Conservation (phyloP, 1,139 yeast species). For the Kodamaea fungicola region DNA sequence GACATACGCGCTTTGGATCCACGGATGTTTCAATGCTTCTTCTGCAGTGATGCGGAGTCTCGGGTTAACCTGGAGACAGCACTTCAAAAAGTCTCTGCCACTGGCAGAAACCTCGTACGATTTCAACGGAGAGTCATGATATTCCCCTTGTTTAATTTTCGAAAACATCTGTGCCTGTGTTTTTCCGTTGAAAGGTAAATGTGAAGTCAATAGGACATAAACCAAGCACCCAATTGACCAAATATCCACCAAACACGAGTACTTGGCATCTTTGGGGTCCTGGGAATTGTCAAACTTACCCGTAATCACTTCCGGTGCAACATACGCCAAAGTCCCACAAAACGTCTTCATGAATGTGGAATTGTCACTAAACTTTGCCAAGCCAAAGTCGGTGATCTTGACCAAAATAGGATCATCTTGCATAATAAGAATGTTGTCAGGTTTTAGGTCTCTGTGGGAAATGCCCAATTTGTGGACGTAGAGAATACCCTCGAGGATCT, state of each 20-base stretch:
- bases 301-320: slow-evolving; percentile 90
- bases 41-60: slow-evolving; percentile 64
- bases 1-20: slow-evolving; percentile 41
- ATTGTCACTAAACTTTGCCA: slow-evolving; percentile 77
- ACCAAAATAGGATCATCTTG: slow-evolving; percentile 88
- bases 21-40: slow-evolving; percentile 69
- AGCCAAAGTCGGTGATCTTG: slow-evolving; percentile 90
- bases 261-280: slow-evolving; percentile 37
- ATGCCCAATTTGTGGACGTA: slow-evolving; percentile 89
- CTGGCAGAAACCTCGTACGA: slow-evolving; percentile 61
- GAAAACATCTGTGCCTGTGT: slow-evolving; percentile 83
- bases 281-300: slow-evolving; percentile 52
- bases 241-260: slow-evolving; percentile 87
- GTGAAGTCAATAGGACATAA: slow-evolving; percentile 86
- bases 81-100: slow-evolving; percentile 66
- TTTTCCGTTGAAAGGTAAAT: slow-evolving; percentile 88
- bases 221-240: slow-evolving; percentile 90
- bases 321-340: slow-evolving; percentile 86
- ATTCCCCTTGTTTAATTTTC: slow-evolving; percentile 73
- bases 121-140: slow-evolving; percentile 73
- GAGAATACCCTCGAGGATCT: slow-evolving; percentile 76
- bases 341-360: slow-evolving; percentile 82
- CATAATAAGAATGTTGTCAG: slow-evolving; percentile 86
- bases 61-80: slow-evolving; percentile 75
- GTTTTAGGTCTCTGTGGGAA: slow-evolving; percentile 89